Base-by-base conservation (phyloP, 2,329 filamentous ascomycete species). In the Scytalidium sp. region DNA sequence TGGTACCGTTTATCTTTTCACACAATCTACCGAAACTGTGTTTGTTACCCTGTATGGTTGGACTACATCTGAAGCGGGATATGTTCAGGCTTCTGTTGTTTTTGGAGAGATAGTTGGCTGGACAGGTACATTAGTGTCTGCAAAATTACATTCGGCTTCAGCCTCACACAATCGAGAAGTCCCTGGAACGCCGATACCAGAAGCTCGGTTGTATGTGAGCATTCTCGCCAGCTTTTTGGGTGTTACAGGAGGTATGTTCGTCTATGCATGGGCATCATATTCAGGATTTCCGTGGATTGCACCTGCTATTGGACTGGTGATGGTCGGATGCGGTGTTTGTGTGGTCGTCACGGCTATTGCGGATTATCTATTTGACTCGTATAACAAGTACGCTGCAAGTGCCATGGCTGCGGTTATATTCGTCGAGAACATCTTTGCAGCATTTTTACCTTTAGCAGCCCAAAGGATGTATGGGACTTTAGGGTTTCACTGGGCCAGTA, bases 31-130 rank as follows among this genome's bases (percentile, higher is more conserved):
- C 7, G 83, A 84, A 0, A 70, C 88, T 2, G 78, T 86, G 17
- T 88, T 87, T 64, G 59, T 69, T 19, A 75, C 70, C 11, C 81
- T 77, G n/a, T 79, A 88, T 61, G 64, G 65, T 52, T 88, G 88
- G 65, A 77, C 71, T 42, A 69, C 78, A 8, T 71, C 80, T 45
- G 73, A 87, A 61, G 70, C 74, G 5, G n/a, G n/a, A n/a, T n/a
- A n/a, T n/a, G n/a, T n/a, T n/a, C n/a, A n/a, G n/a, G n/a, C n/a
- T n/a, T n/a, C n/a, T n/a, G n/a, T n/a, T n/a, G n/a, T n/a, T n/a
- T n/a, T n/a, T n/a, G n/a, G n/a, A n/a, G n/a, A n/a, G n/a, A n/a
- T n/a, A n/a, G n/a, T n/a, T n/a, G n/a, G n/a, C n/a, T n/a, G n/a
- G n/a, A n/a, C n/a, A n/a, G n/a, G n/a, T n/a, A n/a, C n/a, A n/a